phyloP scores from a whole-genome alignment of 148 eudicot genomes.

The Oxyria digyna region DNA sequence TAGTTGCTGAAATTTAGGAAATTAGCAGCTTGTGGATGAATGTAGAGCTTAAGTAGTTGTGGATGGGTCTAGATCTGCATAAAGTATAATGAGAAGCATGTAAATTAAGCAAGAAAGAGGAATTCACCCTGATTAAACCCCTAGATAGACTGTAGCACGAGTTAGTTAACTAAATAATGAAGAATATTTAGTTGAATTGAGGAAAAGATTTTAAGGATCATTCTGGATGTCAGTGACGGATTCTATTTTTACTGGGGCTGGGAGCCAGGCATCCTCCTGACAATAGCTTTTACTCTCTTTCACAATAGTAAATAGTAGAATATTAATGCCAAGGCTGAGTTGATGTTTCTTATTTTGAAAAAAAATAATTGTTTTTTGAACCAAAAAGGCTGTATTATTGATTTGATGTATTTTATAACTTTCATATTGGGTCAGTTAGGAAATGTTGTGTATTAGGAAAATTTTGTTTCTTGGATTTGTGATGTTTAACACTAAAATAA shows the following conservation, averaged over 20 bases:
- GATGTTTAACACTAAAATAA: not conserved
- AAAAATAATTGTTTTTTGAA: not conserved
- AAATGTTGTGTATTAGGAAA: not conserved
- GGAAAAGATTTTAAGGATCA: not conserved
- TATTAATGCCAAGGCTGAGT: not conserved
- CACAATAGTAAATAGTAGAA: not conserved
- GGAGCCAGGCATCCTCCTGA: not conserved
- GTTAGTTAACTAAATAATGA: not conserved
- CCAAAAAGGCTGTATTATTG: not conserved
- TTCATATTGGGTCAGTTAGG: not conserved
- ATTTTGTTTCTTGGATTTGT: not conserved
- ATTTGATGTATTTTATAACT: not conserved
- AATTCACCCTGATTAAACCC: no score
- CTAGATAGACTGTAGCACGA: not conserved
- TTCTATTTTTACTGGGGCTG: not conserved
- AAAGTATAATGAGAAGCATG: no score
- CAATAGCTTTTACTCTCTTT: not conserved
- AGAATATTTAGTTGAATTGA: not conserved
- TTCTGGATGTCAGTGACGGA: not conserved
- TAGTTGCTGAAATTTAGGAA: no score
- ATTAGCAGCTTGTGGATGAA: no score
- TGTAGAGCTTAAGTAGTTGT: no score
- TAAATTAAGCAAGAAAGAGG: no score
- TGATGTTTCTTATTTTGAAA: not conserved
- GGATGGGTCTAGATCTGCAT: no score